phyloP scores from a whole-genome alignment of 2,329 filamentous ascomycete genomes.

The Aulographum hederae region DNA sequence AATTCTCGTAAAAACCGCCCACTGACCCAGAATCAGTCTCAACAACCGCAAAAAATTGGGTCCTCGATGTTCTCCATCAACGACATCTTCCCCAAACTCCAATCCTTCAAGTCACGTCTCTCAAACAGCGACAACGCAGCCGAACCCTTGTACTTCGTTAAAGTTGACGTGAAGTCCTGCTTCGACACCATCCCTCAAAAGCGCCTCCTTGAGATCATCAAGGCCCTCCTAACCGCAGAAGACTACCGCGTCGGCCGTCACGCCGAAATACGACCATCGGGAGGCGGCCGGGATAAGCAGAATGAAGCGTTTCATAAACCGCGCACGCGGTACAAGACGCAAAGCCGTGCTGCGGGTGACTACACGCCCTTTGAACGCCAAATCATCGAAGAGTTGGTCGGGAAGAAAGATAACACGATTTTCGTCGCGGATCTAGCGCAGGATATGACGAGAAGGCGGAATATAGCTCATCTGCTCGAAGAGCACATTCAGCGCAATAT shows the following conservation, averaged over 20 bases:
- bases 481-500: slow-evolving; percentile 75
- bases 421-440: slow-evolving; percentile 55
- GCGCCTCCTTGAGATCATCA: slow-evolving; percentile 49
- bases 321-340: slow-evolving; percentile 20
- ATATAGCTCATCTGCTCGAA: slow-evolving; percentile 50
- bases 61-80: slow-evolving; percentile 65
- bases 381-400: not conserved
- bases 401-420: slow-evolving; percentile 41
- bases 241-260: slow-evolving; percentile 59
- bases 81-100: slow-evolving; percentile 60
- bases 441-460: slow-evolving; percentile 34
- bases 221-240: slow-evolving; percentile 33
- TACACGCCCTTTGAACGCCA: not conserved
- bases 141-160: slow-evolving; percentile 60
- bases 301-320: not conserved
- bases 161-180: slow-evolving; percentile 78
- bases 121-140: slow-evolving; percentile 13
- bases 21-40: no score
- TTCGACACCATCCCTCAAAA: slow-evolving; percentile 90
- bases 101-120: slow-evolving; percentile 43
- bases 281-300: slow-evolving; percentile 5
- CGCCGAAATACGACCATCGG: slow-evolving; percentile 44
- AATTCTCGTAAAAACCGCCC: not conserved
- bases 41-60: slow-evolving; percentile 42
- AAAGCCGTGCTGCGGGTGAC: slow-evolving; percentile 14